phyloP scores from a whole-genome alignment of 345 rosid species.

The Lepidium didymum region DNA sequence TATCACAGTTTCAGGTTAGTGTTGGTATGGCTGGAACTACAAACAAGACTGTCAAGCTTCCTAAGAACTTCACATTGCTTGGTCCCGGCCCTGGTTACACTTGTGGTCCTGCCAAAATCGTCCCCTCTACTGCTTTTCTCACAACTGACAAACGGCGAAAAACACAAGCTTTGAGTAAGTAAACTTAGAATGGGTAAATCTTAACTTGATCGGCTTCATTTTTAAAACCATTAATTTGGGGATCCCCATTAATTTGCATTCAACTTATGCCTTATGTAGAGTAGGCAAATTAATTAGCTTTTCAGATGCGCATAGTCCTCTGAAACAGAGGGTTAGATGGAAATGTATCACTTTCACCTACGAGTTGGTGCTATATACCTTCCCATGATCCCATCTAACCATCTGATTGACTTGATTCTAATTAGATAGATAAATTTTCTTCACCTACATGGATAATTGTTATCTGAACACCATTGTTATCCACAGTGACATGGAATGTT shows the following conservation, averaged over 20 bases:
- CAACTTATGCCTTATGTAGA: not conserved
- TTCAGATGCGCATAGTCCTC: not conserved
- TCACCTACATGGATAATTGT: not conserved
- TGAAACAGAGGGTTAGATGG: not conserved
- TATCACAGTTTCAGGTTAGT: constrained; percentile 68
- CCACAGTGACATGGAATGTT: constrained; percentile 95
- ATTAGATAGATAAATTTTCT: not conserved
- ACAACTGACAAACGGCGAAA: constrained; percentile 54
- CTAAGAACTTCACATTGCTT: constrained; percentile 77
- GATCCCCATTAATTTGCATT: not conserved
- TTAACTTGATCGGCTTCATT: not conserved
- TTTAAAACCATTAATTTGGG: not conserved
- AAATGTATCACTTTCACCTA: not conserved
- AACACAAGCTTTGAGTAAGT: constrained; percentile 79
- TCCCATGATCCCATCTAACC: not conserved
- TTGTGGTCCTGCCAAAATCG: constrained; percentile 75
- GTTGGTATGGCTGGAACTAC: constrained; percentile 76
- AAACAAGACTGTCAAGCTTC: constrained; percentile 75
- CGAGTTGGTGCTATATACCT: not conserved
- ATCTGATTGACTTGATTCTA: not conserved
- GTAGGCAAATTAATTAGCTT: not conserved
- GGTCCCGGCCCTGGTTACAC: constrained; percentile 90
- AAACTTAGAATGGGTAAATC: not conserved
- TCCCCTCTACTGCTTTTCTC: constrained; percentile 57
- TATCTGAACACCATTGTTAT: not conserved